Evolutionary conservation across 768 basidiomycete genomes (phyloP).

Genomic region (Cyclocybe aegerita): DNA sequence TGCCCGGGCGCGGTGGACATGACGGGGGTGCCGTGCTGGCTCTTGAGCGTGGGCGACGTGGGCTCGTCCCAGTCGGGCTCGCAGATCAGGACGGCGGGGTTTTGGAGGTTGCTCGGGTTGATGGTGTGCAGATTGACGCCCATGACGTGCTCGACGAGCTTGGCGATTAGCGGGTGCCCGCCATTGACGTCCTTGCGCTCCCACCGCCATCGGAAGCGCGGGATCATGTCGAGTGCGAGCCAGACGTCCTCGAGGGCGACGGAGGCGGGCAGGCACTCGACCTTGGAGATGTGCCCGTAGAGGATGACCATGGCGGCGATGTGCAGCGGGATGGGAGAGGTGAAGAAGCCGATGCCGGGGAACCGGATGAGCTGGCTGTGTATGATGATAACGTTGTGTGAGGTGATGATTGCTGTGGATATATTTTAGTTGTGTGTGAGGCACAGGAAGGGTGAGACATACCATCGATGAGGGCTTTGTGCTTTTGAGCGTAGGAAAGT

Average conservation of each 20-base stretch:
- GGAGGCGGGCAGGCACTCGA: constrained; percentile 60
- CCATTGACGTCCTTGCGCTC: constrained; percentile 80
- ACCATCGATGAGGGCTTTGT: constrained; percentile 80
- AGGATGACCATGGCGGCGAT: constrained; percentile 91
- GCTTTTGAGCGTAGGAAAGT: constrained; percentile 61
- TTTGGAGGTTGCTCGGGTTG: constrained; percentile 47
- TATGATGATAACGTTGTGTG: constrained; percentile 84
- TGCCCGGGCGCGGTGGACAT: constrained; percentile 31
- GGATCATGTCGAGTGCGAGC: constrained; percentile 86
- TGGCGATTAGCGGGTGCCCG: constrained; percentile 81
- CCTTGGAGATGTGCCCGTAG: constrained; percentile 82
- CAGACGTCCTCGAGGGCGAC: constrained; percentile 80
- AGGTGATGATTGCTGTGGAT: constrained; percentile 70
- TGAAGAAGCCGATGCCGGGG: constrained; percentile 87
- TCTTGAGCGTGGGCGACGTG: constrained; percentile 33
- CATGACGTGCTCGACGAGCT: constrained; percentile 80
- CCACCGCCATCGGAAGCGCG: constrained; percentile 91
- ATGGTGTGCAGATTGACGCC: constrained; percentile 68
- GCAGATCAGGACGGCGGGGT: constrained; percentile 43
- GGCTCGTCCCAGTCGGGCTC: constrained; percentile 60
- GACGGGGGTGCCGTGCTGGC: constrained; percentile 44
- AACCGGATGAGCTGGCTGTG: constrained; percentile 83
- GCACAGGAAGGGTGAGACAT: constrained; percentile 19
- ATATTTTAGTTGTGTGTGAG: background rate
- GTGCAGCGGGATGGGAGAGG: constrained; percentile 85